Base-by-base conservation (phyloP, 2,329 filamentous ascomycete genomes). In the Aspergillus versicolor region DNA sequence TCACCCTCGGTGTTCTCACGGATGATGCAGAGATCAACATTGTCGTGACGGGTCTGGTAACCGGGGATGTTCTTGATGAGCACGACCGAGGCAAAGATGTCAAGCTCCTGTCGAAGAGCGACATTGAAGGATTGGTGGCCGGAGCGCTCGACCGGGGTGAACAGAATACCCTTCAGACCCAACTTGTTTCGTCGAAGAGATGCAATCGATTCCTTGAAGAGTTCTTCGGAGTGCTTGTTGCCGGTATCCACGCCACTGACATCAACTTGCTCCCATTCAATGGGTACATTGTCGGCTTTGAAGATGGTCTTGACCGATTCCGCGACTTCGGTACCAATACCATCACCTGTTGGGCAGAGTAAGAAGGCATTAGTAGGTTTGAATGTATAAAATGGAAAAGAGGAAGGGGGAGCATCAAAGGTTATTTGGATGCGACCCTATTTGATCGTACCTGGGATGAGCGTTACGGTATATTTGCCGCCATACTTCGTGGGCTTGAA, bases 101-200 rank as follows among this genome's bases (percentile, higher is more conserved):
- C 94, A 75, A 99, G 91, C 81, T 97, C 94, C 83, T 99, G 94
- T 72, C 94, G 92, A 77, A 99, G 88, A 70, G 94, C 94, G 68
- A 99, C 94, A 83, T 99, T 99, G 92, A 99, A 99, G 67, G 91
- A 96, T 81, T 96, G 91, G 85, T 99, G 94, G 70, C 94, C 94
- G 64, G 92, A 96, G 70, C 94, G 88, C 82, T 92, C 91, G 75
- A 99, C 90, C 66, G 94, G 94, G 24, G 94, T 99, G 84, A 97
- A 93, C 46, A 99, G 85, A 77, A 99, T 99, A 78, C 94, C 94
- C 87, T 99, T 99, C 72, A 99, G 86, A 70, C 92, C 94, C 69
- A 99, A 87, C 87, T 97, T 97, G 87, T 99, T 99, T 79, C 94
- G 89, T 83, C 91, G 91, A 72, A 99, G 86, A 56, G 94, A 97